Percentiles rank a stretch among this genome's conserved stretches.
Conservation (phyloP, 805 yeast species). For the Yamadazyma insecticola region DNA sequence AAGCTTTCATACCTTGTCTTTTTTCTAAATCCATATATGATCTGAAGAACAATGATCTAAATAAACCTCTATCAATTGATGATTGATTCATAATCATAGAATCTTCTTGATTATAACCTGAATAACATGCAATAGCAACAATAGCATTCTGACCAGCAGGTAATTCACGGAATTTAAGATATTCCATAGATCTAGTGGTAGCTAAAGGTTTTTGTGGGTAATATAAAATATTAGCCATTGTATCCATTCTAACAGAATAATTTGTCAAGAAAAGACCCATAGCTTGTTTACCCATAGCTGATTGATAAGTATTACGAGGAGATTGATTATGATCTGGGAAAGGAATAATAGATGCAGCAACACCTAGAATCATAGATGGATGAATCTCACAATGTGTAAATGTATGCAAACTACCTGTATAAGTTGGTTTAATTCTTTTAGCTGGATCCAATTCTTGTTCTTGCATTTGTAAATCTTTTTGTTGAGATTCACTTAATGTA, state of each 20-base stretch:
- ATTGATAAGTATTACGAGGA: conserved; percentile 98
- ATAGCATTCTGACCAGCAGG: conserved; percentile 99
- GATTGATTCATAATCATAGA: conserved; percentile 99
- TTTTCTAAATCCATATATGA: conserved; percentile 99
- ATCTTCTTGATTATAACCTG: conserved; percentile 99
- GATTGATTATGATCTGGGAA: conserved; percentile 99
- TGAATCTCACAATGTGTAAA: conserved; percentile 99
- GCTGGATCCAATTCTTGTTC: conserved; percentile 64
- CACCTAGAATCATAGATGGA: conserved; percentile 98
- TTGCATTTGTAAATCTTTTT: conserved; percentile 37
- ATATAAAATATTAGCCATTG: conserved; percentile 96
- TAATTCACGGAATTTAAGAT: conserved; percentile 91
- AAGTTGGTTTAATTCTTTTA: conserved; percentile 74
- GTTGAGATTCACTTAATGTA: conserved; percentile 38
- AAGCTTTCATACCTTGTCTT: conserved; percentile 96
- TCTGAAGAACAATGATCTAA: conserved; percentile 92
- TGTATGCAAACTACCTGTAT: conserved; percentile 55
- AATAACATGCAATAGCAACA: conserved; percentile 96
- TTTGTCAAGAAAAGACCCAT: conserved; percentile 98
- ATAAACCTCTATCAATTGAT: conserved; percentile 92
- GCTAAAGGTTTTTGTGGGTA: conserved; percentile 98
- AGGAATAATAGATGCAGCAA: conserved; percentile 97
- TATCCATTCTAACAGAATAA: conserved; percentile 96
- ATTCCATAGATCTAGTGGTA: conserved; percentile 97
- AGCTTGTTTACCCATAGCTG: conserved; percentile 99